Conservation (phyloP, 2,329 filamentous ascomycete species). For the Penicillium sp. region DNA sequence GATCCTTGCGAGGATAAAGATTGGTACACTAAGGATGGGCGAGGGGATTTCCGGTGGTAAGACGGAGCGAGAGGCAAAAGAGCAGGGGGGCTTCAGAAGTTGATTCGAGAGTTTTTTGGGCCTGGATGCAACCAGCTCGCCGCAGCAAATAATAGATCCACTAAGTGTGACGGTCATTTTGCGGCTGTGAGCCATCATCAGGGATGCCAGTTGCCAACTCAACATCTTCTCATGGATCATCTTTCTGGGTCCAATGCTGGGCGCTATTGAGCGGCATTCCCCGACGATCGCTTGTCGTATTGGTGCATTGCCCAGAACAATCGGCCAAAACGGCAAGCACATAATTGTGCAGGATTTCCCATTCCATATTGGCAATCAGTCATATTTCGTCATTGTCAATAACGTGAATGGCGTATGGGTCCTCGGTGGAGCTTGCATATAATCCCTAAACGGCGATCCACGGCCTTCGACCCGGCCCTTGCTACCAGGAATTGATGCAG, state of each 20-base stretch:
- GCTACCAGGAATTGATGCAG: constrained; percentile 24
- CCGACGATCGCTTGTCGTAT: constrained; percentile 26
- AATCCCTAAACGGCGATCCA: constrained; percentile 22
- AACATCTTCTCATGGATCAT: constrained; percentile 27
- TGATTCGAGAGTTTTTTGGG: constrained; percentile 22
- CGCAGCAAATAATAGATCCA: constrained; percentile 20
- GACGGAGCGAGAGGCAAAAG: constrained; percentile 25
- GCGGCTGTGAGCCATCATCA: constrained; percentile 23
- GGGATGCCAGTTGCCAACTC: constrained; percentile 33
- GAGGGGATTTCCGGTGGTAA: constrained; percentile 23
- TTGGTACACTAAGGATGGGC: constrained; percentile 23
- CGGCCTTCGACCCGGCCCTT: constrained; percentile 25
- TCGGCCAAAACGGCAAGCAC: constrained; percentile 9
- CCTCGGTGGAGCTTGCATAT: constrained; percentile 13
- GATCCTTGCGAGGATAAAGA: constrained; percentile 30
- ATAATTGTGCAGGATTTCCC: constrained; percentile 9
- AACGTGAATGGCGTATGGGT: constrained; percentile 12
- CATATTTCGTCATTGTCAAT: constrained; percentile 11
- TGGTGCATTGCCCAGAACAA: constrained; percentile 2
- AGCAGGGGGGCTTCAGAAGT: constrained; percentile 29
- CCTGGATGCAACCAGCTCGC: constrained; percentile 18
- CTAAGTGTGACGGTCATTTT: constrained; percentile 17
- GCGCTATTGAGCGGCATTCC: constrained; percentile 18
- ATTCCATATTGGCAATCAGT: constrained; percentile 7
- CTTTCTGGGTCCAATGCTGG: constrained; percentile 16